Base-by-base conservation (phyloP, 2,329 filamentous ascomycete species). In the Sporothrix globosa region DNA sequence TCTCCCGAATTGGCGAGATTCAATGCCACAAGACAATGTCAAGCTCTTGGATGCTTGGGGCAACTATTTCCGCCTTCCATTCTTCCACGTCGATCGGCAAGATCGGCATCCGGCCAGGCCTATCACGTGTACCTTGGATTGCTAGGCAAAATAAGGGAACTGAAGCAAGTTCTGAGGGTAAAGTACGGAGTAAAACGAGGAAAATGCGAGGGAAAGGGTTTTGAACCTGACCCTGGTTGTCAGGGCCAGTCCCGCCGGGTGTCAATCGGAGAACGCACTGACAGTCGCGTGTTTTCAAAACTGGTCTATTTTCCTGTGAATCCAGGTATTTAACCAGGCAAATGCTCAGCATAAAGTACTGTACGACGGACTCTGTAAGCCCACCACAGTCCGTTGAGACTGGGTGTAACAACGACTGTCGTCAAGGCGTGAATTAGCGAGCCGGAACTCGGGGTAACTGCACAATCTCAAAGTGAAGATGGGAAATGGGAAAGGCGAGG, bases 91-190 rank as follows among this genome's bases (percentile, higher is more conserved):
- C 30, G 68, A 65, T 69, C 68, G 68, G 68, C 56, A 69, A 30
- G 58, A 69, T 69, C 68, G 68, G 68, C 68, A 69, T 48, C 6
- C 5, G 30, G 5, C 21, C 46, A 24, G 48, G 34, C 14, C 41
- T 17, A 52, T 69, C 67, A 69, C 46, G 67, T 63, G 67, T n/a
- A 13, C 10, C 44, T 54, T 56, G 52, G 9, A 27, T 63, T 61
- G 19, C 58, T 44, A 19, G 58, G 58, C 58, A 27, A 46, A 44
- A 24, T 48, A 48, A 17, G 44, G 17, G 56, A 41, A 27, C 14
- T 56, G 48, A 34, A 7, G 50, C 21, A 34, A 44, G 50, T 52
- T 54, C 46, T 13, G 52, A 44, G 34, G 21, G n/a, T 21, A n/a
- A 17, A 39, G 34, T 34, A 56, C 19, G 34, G 21, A 54, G 34